Base-by-base conservation (phyloP, 2,329 filamentous ascomycete species). In the Tothia fuscella region DNA sequence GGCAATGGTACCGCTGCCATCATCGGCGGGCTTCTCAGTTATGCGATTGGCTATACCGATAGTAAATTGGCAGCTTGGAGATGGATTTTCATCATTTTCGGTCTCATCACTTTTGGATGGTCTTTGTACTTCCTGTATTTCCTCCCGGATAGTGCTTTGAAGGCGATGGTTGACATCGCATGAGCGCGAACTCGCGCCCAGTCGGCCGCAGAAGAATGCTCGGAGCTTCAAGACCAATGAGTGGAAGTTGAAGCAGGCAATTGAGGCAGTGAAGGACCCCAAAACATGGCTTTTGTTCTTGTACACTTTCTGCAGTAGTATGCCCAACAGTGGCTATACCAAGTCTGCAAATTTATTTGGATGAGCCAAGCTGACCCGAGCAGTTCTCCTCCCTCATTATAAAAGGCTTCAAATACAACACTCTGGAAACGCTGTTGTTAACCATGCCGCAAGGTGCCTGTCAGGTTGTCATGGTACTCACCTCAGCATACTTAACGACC, bases 1-100 rank as follows among this genome's bases (percentile, higher is more conserved):
- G 84, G 83, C 77, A 85, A 84, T 53, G 80, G 80, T 2, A 70
- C 67, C 1, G 80, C 84, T 53, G 80, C 83, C 52, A 78, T 84
- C 38, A 76, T 82, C 7, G 80, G 80, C 24, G 80, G 80, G 78
- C 78, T 1, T 82, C 82, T 78, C 68, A 76, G 6, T 78, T 79
- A 17, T 78, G 79, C 56, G 82, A 77, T 56, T 80, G 65, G 46
- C 51, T 64, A 59, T 29, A 16, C 31, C 10, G 21, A 22, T 3
- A 32, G 24, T 14, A 20, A 21, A 22, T 19, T 44, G 25, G 41
- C 46, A 57, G 68, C 68, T 25, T 82, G 72, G 65, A 74, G 72
- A 32, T 37, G 47, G 3, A 34, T 47, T 4, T 40, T 40, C 7
- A 13, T 40, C 5, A 40, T 26, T 1, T 26, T 40, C n/a, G 38